These are phyloP conservation scores for Lepidium campestre DNA, from an alignment of 441 rosid genomes.

Conservation along the genomic window DNA sequence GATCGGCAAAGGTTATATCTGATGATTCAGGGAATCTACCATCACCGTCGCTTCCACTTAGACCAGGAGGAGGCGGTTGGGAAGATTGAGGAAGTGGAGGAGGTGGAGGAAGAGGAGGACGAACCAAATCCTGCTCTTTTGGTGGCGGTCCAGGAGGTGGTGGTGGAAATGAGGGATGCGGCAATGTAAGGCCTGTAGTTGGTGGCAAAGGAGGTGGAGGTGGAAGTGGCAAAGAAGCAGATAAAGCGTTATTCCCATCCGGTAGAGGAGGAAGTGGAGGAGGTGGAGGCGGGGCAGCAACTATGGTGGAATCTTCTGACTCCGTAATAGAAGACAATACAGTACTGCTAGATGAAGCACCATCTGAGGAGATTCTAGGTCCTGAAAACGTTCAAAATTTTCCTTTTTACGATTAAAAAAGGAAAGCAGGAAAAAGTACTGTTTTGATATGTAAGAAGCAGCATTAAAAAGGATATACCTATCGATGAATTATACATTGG, in stretches of 20 bases:
- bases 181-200: constrained; percentile 47
- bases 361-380: constrained; percentile 67
- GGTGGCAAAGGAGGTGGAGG: constrained; percentile 85
- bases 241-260: constrained; percentile 36
- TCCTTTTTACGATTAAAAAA: neutral
- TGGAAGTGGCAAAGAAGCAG: constrained; percentile 64
- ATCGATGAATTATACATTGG: constrained; percentile 91
- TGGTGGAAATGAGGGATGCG: constrained; percentile 63
- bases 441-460: neutral
- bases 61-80: constrained; percentile 68
- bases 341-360: constrained; percentile 51
- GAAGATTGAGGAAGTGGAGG: constrained; percentile 51
- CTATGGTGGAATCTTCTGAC: constrained; percentile 52
- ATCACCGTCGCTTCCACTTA: constrained; percentile 38
- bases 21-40: constrained; percentile 34
- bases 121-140: constrained; percentile 46
- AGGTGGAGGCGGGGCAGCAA: constrained; percentile 43
- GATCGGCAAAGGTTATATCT: constrained; percentile 43
- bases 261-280: constrained; percentile 76
- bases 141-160: constrained; percentile 96
- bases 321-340: constrained; percentile 54
- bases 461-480: constrained; percentile 38
- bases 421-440: constrained; percentile 2
- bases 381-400: constrained; percentile 39
- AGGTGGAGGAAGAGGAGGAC: constrained; percentile 62